Base-by-base conservation (phyloP, 495 filamentous ascomycete genomes). In the Aspergillus egyptiacus region DNA sequence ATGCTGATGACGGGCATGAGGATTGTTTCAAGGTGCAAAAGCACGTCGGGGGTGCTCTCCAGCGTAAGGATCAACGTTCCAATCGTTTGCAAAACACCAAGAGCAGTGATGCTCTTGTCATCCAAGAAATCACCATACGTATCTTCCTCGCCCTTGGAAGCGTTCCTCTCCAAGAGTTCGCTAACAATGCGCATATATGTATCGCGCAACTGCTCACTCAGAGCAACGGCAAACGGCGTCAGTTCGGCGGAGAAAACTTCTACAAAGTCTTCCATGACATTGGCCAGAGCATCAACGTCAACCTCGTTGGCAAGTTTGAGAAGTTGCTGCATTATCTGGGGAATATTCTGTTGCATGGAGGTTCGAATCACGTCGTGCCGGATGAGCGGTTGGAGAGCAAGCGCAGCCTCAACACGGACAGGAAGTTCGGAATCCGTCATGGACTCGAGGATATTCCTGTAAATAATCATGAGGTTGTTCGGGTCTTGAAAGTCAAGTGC, bases 231-330 rank as follows among this genome's bases (percentile, higher is more conserved):
- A 61, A 98, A 98, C 6, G 93, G 93, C 1, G 93, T 98, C 42
- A 98, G 76, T 62, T 98, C 94, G 2, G 87, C 72, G 14, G 93
- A 91, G 66, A 98, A 98, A 0, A 97, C 93, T 65, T 98, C 93
- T 41, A 98, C 93, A 63, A 97, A 97, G 58, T 98, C 94, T 64
- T 98, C 93, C 93, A 96, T 96, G n/a, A 96, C 90, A 56, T 95
- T 95, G n/a, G 90, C 89, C 15, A 96, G 67, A 14, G 90, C 88
- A 66, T 96, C 90, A 41, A 96, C 91, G 56, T 95, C 90, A 35
- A 89, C 89, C 68, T 96, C 90, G 61, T 96, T 96, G 20, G 93
- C 91, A 50, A 98, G 71, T 69, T 97, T 97, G 24, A 98, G 77
- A 13, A 98, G 73, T 67, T 97, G 90, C 68, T 98, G 93, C 93